Percentiles rank a stretch among this genome's conserved stretches.
Conservation (phyloP, 2,329 filamentous ascomycete genomes). For the Orbilia javanica region DNA sequence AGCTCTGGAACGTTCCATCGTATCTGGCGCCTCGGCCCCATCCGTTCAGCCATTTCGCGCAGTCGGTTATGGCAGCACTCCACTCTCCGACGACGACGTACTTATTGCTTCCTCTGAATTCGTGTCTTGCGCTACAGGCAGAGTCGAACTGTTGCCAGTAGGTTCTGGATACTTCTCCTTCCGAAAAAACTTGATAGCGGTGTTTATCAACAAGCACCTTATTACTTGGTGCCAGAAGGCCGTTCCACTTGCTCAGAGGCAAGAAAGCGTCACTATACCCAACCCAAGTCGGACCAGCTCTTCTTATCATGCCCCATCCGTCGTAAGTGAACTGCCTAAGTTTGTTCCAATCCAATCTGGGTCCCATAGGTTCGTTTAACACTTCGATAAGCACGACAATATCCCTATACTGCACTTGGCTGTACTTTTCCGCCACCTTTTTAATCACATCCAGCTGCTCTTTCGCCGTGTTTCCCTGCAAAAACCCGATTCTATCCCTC, state of each 20-base stretch:
- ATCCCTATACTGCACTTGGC: conserved; percentile 69
- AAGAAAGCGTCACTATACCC: conserved; percentile 73
- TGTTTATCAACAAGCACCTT: conserved; percentile 76
- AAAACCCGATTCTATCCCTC: conserved; percentile 65
- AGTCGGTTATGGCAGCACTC: conserved; percentile 76
- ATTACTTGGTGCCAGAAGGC: conserved; percentile 70
- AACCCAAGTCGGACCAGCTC: conserved; percentile 68
- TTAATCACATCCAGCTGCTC: conserved; percentile 72
- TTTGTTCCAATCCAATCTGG: conserved; percentile 63
- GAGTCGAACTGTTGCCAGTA: conserved; percentile 70
- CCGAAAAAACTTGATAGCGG: conserved; percentile 76
- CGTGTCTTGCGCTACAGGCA: conserved; percentile 71
- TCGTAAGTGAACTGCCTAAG: conserved; percentile 68
- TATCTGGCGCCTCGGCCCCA: conserved; percentile 72
- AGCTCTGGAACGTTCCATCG: conserved; percentile 71
- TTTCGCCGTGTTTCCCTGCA: conserved; percentile 67
- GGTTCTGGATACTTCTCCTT: conserved; percentile 68
- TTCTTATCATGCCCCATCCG: conserved; percentile 68
- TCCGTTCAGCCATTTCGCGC: conserved; percentile 70
- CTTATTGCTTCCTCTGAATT: conserved; percentile 71
- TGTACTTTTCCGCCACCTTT: conserved; percentile 72
- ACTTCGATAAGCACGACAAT: conserved; percentile 73
- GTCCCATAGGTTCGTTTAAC: conserved; percentile 70
- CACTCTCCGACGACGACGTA: conserved; percentile 78
- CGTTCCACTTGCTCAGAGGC: conserved; percentile 72